phyloP scores from a whole-genome alignment of 305 asterid genomes.

The Fraxinus angustifolia region DNA sequence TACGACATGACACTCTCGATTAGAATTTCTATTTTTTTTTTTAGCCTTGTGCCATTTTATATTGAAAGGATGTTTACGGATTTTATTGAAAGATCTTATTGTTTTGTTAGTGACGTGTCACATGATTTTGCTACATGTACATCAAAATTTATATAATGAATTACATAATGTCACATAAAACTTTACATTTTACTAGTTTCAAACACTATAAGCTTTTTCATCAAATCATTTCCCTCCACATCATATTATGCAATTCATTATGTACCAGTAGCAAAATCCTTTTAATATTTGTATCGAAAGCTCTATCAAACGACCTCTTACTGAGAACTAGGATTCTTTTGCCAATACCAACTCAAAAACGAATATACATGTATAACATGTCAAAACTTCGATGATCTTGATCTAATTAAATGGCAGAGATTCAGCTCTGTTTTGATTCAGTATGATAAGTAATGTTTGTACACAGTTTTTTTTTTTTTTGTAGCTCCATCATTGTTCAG shows the following conservation, averaged over 20 bases:
- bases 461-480: background rate
- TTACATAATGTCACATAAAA: no score
- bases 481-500: background rate
- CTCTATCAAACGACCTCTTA: background rate
- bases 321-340: background rate
- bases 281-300: background rate
- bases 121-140: background rate
- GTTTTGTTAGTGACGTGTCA: background rate
- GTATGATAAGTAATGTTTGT: background rate
- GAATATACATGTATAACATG: background rate
- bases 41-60: background rate
- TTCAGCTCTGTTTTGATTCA: background rate
- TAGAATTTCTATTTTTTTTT: background rate
- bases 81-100: background rate
- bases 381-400: background rate
- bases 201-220: no score
- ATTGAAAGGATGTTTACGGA: background rate
- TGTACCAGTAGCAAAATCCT: background rate
- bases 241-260: background rate
- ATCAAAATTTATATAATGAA: no score
- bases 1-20: background rate
- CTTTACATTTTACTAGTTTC: no score
- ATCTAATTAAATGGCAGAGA: background rate
- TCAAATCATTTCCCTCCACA: background rate
- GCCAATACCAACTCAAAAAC: background rate